Conservation (phyloP, 2,329 filamentous ascomycete genomes). For the Ustulina deusta region DNA sequence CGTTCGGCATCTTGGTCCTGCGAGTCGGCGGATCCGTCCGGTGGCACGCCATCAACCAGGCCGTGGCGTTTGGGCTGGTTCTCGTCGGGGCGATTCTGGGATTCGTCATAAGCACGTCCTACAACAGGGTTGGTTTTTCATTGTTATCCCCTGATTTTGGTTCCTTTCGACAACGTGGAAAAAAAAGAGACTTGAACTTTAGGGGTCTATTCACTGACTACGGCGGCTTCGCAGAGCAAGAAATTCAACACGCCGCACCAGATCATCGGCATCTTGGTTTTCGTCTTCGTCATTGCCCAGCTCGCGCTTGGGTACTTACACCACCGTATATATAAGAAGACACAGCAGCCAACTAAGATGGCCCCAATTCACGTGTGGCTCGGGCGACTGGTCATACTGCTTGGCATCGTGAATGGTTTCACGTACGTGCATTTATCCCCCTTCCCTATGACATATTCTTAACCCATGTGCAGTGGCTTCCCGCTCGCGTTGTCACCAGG, state of each 20-base stretch:
- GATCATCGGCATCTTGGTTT: conserved; percentile 67
- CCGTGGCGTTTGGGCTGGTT: conserved; percentile 60
- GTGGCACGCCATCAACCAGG: conserved; percentile 68
- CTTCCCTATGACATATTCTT: background rate
- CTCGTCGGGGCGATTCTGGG: conserved; percentile 65
- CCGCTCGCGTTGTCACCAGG: conserved; percentile 64
- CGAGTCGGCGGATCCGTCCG: conserved; percentile 63
- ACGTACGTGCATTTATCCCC: conserved; percentile 57
- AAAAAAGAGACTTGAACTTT: background rate
- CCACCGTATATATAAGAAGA: conserved; percentile 65
- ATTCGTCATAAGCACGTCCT: conserved; percentile 63
- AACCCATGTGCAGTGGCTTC: conserved; percentile 61
- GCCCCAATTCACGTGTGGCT: conserved; percentile 68
- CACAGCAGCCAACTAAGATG: conserved; percentile 61
- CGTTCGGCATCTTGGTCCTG: conserved; percentile 66
- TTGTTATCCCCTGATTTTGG: background rate
- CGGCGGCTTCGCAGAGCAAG: conserved; percentile 57
- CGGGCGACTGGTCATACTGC: conserved; percentile 64
- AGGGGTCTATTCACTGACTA: conserved; percentile 11
- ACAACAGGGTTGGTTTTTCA: conserved; percentile 65
- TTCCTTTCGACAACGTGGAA: background rate
- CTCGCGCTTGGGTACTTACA: conserved; percentile 67
- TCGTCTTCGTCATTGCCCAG: conserved; percentile 64
- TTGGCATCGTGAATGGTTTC: conserved; percentile 69
- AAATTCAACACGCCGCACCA: conserved; percentile 67